Percentiles rank a stretch among this genome's conserved stretches.
phyloP scores from a whole-genome alignment of 2,329 filamentous ascomycete genomes.

The Pestalotiopsis sp. region DNA sequence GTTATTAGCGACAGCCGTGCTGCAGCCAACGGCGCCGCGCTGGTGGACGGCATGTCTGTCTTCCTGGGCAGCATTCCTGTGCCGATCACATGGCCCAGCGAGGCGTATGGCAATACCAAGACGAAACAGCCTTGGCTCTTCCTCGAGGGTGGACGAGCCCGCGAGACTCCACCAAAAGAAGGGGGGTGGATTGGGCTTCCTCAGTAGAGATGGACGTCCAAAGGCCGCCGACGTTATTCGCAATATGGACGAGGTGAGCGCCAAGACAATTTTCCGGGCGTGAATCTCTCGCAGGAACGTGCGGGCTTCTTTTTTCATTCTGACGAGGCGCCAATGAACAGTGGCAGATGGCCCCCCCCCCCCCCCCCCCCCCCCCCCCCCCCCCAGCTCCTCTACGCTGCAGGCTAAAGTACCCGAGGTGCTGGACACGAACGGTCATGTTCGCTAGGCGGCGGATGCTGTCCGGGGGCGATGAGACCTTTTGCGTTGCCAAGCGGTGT shows the following conservation, averaged over 20 bases:
- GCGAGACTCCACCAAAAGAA: background rate
- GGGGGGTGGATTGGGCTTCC: background rate
- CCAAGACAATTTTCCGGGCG: background rate
- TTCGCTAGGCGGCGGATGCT: background rate
- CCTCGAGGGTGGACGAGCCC: constrained; percentile 24
- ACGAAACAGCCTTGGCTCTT: constrained; percentile 34
- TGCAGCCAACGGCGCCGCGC: constrained; percentile 16
- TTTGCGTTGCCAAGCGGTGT: background rate
- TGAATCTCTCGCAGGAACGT: background rate
- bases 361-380: too few relatives aligned
- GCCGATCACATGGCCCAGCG: constrained; percentile 43
- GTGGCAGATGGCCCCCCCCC: background rate
- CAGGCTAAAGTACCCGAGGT: background rate
- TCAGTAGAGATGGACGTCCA: background rate
- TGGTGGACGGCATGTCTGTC: constrained; percentile 19
- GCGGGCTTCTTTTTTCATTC: background rate
- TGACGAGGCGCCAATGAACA: background rate
- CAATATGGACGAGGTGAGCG: background rate
- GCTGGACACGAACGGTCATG: background rate
- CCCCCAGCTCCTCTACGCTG: background rate
- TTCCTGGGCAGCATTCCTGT: constrained; percentile 44
- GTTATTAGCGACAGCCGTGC: constrained; percentile 15
- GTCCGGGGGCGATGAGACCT: background rate
- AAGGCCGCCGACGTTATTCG: background rate
- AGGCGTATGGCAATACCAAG: constrained; percentile 28